Evolutionary conservation across 2,329 filamentous ascomycete genomes (phyloP), one percentile per base, ranked within the genome.

Genomic region (Pyrenophora teres): DNA sequence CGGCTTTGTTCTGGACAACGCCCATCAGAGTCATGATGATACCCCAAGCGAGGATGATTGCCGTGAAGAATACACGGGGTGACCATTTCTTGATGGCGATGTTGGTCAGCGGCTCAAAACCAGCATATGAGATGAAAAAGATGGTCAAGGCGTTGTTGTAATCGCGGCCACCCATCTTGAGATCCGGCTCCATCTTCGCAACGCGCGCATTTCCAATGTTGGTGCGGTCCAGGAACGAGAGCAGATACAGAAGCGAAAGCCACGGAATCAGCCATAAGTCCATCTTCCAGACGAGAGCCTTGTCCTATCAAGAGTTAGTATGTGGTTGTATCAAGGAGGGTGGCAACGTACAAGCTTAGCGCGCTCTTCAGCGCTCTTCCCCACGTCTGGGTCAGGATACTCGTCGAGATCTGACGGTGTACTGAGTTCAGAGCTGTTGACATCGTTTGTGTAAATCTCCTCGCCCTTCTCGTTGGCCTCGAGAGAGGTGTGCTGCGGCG

Each of bases 91-190:
- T 87, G 32, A 87, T 78, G 13, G 85, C 72, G 52, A 86, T 82
- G 60, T 86, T 87, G 63, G 83, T 86, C 0, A 84, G 81, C 3
- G 71, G 76, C 62, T 80, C 78, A 39, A 78, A 73, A 18, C 75
- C 65, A n/a, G 77, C 76, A 54, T 80, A 80, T 1, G 75, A 76
- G 54, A 79, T 75, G 67, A 89, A 89, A 70, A 87, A 89, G 2
- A 89, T 72, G 1, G 85, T 88, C 43, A 89, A 65, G 0, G 85
- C 84, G 1, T 81, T 82, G 4, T 87, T 77, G 60, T 89, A 88
- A 58, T 87, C 78, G 47, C 87, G 83, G 2, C 82, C 83, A 0
- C 19, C 45, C 68, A 74, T 69, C 3, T 58, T n/a, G n/a, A 70
- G 56, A 16, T 62, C 57, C 10, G 30, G 45, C 36, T 64, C 67